Evolutionary conservation across 2,329 filamentous ascomycete genomes (phyloP).

Genomic region (Emmonsia crescens): DNA sequence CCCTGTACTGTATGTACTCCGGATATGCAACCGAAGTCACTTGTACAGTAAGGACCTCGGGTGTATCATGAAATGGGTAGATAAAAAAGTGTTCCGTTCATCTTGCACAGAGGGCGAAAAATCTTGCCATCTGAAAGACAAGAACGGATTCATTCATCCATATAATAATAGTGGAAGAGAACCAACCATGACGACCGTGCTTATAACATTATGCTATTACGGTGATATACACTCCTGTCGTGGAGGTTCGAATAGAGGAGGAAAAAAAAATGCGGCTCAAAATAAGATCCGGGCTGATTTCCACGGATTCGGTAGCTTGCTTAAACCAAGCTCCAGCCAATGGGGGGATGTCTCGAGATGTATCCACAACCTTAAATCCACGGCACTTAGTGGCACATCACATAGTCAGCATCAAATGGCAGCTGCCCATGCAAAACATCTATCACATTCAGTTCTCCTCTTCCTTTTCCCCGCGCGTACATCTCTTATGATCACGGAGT

Average conservation of each 20-base stretch:
- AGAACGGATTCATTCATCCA: not conserved
- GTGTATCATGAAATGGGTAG: not conserved
- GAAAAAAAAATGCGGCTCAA: not conserved
- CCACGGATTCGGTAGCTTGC: not conserved
- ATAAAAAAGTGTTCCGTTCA: not conserved
- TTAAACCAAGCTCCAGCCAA: not conserved
- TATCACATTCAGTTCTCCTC: not conserved
- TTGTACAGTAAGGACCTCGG: not conserved
- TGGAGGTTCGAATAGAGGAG: not conserved
- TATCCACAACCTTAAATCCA: slow-evolving; percentile 3
- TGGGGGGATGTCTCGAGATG: not conserved
- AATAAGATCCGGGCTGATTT: not conserved
- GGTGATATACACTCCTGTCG: not conserved
- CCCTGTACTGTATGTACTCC: not conserved
- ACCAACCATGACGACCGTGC: not conserved
- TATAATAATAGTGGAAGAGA: not conserved
- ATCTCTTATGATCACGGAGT: not conserved
- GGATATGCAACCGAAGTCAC: not conserved
- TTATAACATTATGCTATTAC: too few species aligned
- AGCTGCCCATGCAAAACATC: not conserved
- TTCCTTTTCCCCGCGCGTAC: not conserved
- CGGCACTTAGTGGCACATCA: not conserved
- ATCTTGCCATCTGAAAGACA: not conserved
- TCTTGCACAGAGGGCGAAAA: not conserved
- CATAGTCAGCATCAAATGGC: not conserved